Evolutionary conservation across 805 yeast genomes (phyloP).

Genomic region (Saccharomycopsis synnaedendra): DNA sequence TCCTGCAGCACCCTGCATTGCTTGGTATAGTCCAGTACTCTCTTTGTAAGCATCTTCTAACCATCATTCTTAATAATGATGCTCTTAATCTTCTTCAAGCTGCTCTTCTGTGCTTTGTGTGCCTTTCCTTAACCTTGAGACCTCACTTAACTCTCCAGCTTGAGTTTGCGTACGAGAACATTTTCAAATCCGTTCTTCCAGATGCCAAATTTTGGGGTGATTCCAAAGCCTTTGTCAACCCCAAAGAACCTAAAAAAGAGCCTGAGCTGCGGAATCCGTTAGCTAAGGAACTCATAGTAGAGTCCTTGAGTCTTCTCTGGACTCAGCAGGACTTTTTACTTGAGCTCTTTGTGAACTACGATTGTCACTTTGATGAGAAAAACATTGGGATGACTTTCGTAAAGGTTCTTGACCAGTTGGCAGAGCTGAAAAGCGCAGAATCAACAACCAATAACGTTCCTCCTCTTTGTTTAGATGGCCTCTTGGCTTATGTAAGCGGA

Average conservation of each 20-base stretch:
- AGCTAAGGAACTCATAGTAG: constrained; percentile 75
- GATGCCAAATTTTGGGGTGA: constrained; percentile 18
- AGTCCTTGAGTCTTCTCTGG: constrained; percentile 75
- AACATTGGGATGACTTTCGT: constrained; percentile 63
- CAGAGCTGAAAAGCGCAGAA: constrained; percentile 77
- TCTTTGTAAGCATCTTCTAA: constrained; percentile 76
- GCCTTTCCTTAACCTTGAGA: constrained; percentile 59
- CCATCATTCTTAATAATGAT: constrained; percentile 63
- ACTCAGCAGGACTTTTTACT: constrained; percentile 65
- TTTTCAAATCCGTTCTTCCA: constrained; percentile 48
- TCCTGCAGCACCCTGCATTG: constrained; percentile 36
- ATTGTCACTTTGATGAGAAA: constrained; percentile 69
- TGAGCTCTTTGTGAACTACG: constrained; percentile 68
- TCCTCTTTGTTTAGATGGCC: constrained; percentile 84
- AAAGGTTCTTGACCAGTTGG: constrained; percentile 60
- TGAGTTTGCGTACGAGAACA: constrained; percentile 55
- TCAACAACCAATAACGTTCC: constrained; percentile 81
- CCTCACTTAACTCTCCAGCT: constrained; percentile 64
- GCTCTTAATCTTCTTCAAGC: constrained; percentile 63
- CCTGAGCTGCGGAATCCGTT: constrained; percentile 22
- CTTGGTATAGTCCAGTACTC: constrained; percentile 64
- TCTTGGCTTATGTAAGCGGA: constrained; percentile 58
- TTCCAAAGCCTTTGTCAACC: constrained; percentile 2
- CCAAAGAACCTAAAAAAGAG: background rate
- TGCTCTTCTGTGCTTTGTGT: constrained; percentile 63